Evolutionary conservation across 2,329 filamentous ascomycete species (phyloP).

Genomic region (Penicillium sp.): DNA sequence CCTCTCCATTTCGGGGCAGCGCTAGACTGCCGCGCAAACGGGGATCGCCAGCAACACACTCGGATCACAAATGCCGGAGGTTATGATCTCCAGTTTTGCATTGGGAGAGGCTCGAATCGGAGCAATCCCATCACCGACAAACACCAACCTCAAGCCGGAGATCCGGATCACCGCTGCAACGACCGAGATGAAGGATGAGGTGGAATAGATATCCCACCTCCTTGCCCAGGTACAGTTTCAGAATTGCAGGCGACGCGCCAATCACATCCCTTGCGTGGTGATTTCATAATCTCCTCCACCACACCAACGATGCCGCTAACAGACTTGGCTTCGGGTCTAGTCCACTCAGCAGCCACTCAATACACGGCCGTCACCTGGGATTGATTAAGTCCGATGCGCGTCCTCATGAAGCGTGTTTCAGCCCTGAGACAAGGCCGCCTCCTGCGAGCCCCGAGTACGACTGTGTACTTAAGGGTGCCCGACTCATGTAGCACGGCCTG

Average conservation of each 20-base stretch:
- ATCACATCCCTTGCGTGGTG: slow-evolving; percentile 6
- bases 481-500: too few species aligned
- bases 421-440: slow-evolving; percentile 1
- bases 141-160: too few species aligned
- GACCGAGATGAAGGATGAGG: too few species aligned
- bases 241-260: slow-evolving; percentile 9
- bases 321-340: slow-evolving; percentile 22
- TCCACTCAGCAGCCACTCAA: slow-evolving; percentile 5
- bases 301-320: slow-evolving; percentile 17
- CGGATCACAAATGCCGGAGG: not conserved
- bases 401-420: slow-evolving; percentile 13
- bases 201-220: not conserved
- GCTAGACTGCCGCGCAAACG: too few species aligned
- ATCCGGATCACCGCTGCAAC: too few species aligned
- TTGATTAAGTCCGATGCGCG: slow-evolving; percentile 16
- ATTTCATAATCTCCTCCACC: slow-evolving; percentile 9
- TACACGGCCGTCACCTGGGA: slow-evolving; percentile 5
- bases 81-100: too few species aligned
- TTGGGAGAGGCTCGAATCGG: too few species aligned
- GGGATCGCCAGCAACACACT: too few species aligned
- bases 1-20: slow-evolving; percentile 7
- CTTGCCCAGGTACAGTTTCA: slow-evolving; percentile 11
- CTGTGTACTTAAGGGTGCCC: too few species aligned
- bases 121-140: too few species aligned
- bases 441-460: too few species aligned